Evolutionary conservation across 2,329 filamentous ascomycete species (phyloP).

Genomic region (Penicillium sp.): DNA sequence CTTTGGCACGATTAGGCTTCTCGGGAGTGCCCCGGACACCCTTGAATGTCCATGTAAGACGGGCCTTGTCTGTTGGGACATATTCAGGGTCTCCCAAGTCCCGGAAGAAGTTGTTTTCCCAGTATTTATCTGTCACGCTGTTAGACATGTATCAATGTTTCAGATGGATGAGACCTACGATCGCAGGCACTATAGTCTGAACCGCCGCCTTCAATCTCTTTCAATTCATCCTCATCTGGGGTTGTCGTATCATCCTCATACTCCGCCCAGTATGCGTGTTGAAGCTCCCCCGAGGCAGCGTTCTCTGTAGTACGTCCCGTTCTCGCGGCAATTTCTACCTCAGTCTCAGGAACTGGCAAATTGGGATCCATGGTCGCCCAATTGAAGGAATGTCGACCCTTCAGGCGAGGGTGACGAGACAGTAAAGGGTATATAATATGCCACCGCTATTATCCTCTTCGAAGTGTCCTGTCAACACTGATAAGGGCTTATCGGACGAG

Average conservation of each 20-base stretch:
- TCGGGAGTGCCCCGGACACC: conserved; percentile 59
- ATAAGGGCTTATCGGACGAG: conserved; percentile 16
- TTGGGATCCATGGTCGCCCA: conserved; percentile 12
- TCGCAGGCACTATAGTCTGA: conserved; percentile 55
- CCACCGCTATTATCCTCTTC: too few species aligned
- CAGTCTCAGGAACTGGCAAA: not conserved
- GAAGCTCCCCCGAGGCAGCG: conserved; percentile 19
- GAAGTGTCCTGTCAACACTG: not conserved
- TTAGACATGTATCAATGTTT: conserved; percentile 3
- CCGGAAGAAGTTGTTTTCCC: conserved; percentile 56
- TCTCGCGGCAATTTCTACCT: not conserved
- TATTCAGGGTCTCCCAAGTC: conserved; percentile 58
- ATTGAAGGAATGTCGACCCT: not conserved
- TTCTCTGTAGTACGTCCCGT: not conserved
- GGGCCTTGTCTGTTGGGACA: conserved; percentile 50
- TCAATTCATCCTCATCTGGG: conserved; percentile 57
- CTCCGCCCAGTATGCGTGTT: conserved; percentile 51
- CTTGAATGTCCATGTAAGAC: conserved; percentile 57
- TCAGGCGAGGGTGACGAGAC: not conserved
- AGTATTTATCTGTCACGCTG: conserved; percentile 48
- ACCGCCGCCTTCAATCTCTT: conserved; percentile 51
- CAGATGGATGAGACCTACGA: conserved; percentile 34
- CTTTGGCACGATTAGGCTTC: conserved; percentile 54
- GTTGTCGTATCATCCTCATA: conserved; percentile 54
- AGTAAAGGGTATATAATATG: not conserved